These are phyloP conservation scores for Rhizophagus sp. DNA, from an alignment of 192 early-diverging fungal species.

Conservation along the genomic window DNA sequence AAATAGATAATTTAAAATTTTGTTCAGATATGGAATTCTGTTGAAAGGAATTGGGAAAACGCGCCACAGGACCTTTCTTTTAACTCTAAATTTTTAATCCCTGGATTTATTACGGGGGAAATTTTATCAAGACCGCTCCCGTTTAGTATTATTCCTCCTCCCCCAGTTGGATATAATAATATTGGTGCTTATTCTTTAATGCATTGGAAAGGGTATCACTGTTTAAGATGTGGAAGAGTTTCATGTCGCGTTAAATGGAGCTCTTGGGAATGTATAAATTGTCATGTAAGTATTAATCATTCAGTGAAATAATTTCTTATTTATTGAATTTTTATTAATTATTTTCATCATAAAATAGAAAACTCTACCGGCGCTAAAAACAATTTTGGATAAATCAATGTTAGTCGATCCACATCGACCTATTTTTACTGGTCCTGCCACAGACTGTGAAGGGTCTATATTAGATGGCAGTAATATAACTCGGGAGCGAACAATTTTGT, in stretches of 20 bases:
- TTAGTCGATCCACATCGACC: not conserved
- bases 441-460: not conserved
- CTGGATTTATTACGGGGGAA: not conserved
- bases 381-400: not conserved
- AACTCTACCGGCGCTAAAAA: not conserved
- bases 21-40: not conserved
- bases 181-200: not conserved
- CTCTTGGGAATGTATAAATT: not conserved
- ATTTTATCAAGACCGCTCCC: not conserved
- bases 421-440: not conserved
- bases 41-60: not conserved
- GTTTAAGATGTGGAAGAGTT: not conserved
- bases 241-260: not conserved
- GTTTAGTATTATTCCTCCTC: not conserved
- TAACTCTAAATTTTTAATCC: not conserved
- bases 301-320: not conserved
- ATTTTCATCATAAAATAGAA: not conserved
- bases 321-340: not conserved
- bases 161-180: no score
- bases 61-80: not conserved
- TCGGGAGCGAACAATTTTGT: not conserved
- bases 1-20: not conserved
- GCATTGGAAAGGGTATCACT: constrained; percentile 1
- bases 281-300: not conserved
- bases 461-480: not conserved